Evolutionary conservation across 169 alveolate genomes (phyloP).

Genomic region (Plasmodium sp.): DNA sequence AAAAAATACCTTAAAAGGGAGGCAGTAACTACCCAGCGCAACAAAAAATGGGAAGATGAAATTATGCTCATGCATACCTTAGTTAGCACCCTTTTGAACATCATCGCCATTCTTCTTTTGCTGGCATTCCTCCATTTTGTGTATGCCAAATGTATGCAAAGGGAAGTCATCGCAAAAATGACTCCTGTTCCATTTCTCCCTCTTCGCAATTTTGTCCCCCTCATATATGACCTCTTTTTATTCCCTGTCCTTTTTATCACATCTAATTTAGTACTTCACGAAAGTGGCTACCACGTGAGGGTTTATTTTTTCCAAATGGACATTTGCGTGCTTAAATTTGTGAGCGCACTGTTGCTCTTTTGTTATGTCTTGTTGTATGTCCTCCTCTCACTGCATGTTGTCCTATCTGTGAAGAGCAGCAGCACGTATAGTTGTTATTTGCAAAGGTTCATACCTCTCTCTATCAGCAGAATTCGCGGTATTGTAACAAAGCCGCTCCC

Average conservation of each 20-base stretch:
- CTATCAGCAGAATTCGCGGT: conserved; percentile 1
- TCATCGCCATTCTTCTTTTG: background rate
- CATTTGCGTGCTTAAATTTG: conserved; percentile 7
- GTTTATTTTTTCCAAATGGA: conserved; percentile 22
- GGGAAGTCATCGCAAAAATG: background rate
- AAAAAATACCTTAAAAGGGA: background rate
- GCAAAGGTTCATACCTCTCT: conserved; percentile 8
- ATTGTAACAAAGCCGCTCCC: conserved; percentile 12
- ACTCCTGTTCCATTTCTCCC: conserved; percentile 11
- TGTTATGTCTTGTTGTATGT: conserved; percentile 7
- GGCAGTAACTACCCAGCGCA: background rate
- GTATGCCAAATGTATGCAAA: background rate
- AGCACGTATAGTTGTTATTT: background rate
- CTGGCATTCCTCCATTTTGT: conserved; percentile 14
- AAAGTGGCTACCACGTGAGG: background rate
- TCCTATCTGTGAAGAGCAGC: background rate
- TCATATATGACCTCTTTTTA: conserved; percentile 26
- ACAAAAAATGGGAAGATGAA: conserved; percentile 4
- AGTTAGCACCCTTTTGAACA: conserved; percentile 42
- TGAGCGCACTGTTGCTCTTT: conserved; percentile 2
- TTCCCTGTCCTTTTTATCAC: conserved; percentile 25
- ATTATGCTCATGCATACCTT: conserved; percentile 13
- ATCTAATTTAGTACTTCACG: conserved; percentile 16
- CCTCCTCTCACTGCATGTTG: background rate
- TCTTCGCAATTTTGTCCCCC: background rate